A percentile compares a stretch with the other conserved stretches of the same genome.
These are phyloP conservation scores for Paecilomyces variotii DNA, from an alignment of 2,329 filamentous ascomycete genomes.

Conservation along the genomic window DNA sequence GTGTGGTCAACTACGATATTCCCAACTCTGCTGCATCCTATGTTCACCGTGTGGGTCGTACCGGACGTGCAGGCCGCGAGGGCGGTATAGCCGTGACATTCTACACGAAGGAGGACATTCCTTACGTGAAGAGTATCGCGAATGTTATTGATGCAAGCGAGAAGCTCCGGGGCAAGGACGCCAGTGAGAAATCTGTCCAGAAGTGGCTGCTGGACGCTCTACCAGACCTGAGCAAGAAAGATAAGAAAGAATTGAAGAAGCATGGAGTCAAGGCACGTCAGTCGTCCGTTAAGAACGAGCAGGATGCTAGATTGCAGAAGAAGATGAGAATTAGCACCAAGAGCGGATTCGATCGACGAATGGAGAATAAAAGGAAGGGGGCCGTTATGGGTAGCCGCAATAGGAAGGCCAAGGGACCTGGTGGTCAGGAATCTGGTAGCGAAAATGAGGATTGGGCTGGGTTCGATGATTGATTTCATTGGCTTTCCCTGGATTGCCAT, in stretches of 20 bases:
- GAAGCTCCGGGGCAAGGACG: conserved; percentile 50
- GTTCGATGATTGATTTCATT: conserved; percentile 26
- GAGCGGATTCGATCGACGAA: conserved; percentile 40
- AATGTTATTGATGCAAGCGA: conserved; percentile 85
- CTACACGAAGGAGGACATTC: conserved; percentile 91
- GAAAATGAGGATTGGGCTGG: conserved; percentile 31
- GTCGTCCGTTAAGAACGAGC: conserved; percentile 29
- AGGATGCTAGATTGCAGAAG: conserved; percentile 34
- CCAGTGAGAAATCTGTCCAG: conserved; percentile 55
- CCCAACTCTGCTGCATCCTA: conserved; percentile 85
- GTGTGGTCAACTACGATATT: conserved; percentile 95
- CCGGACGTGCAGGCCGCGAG: conserved; percentile 76
- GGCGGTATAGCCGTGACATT: conserved; percentile 88
- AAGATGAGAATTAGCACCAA: conserved; percentile 64
- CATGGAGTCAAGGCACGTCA: conserved; percentile 69
- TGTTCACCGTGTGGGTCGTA: conserved; percentile 87
- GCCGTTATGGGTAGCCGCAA: conserved; percentile 35
- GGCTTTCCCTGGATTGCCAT: neutral
- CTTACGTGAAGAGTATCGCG: conserved; percentile 80
- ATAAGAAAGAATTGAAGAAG: conserved; percentile 73
- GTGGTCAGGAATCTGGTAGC: conserved; percentile 13
- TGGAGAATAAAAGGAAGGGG: conserved; percentile 40
- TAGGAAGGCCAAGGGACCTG: conserved; percentile 17
- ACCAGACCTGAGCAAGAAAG: conserved; percentile 73
- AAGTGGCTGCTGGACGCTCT: conserved; percentile 85